Evolutionary conservation across 2,329 filamentous ascomycete species (phyloP), one percentile per base, ranked within the genome.

Genomic region (Ophiostoma angusticollis): DNA sequence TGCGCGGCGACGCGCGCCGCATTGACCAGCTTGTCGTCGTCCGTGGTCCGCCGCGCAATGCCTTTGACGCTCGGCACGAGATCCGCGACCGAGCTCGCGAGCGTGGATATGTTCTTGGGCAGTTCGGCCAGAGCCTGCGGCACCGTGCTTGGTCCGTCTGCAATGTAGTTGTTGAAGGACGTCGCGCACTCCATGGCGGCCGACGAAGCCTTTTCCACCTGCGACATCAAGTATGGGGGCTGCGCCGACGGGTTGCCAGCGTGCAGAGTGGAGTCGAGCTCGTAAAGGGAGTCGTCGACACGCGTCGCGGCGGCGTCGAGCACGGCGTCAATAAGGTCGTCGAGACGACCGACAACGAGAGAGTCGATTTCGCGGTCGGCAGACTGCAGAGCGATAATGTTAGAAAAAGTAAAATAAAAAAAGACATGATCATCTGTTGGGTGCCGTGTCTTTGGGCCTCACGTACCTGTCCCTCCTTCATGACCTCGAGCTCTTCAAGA

Each of bases 241-340:
- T 87, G 93, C 1, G 91, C 91, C 53, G 93, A 98, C 63, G 96
- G 91, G 64, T 98, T 98, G 59, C 91, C 91, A 29, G 89, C 91
- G 58, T 96, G 89, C 86, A 96, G 96, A 16, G 83, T 83, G 16
- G 91, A 96, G 60, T 98, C 91, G 31, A 98, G 70, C 59, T 98
- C 91, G 62, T 98, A 98, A 25, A 98, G 68, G 31, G 91, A 86
- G 60, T 98, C 91, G 52, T 98, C 91, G 12, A 98, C 87, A 31
- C 91, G 80, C 52, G 91, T 79, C 17, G 96, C 85, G 49, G 87
- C 91, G 35, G 84, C 80, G 57, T 96, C 87, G 28, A 98, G 68
- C 4, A 98, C 91, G 0, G 89, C 94, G 58, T 98, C 91, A 50
- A 98, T 93, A 38, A 98, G 89, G 51, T 93, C 86, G 63, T 93